Evolutionary conservation across 225 moss, liverwort and hornwort species (phyloP), one percentile per base, ranked within the genome.

Genomic region (Physcomitrellopsis africana): DNA sequence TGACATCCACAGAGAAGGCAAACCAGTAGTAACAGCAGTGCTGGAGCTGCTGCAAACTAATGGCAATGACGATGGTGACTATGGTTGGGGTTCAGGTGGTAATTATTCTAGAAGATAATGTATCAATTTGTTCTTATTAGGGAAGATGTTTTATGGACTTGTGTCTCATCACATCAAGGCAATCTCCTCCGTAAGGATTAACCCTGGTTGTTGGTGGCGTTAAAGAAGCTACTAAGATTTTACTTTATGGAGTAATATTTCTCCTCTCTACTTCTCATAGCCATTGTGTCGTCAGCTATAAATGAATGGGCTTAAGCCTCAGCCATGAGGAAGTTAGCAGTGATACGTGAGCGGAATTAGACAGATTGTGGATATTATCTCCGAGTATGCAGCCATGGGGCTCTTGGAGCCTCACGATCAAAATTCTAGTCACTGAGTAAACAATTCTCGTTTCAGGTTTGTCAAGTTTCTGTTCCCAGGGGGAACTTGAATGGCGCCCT

Each of bases 1-100:
- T 70, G 94, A 95, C 73, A 92, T 99, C 51, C 95, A 99, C 72
- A 81, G 64, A 47, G 97, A 93, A 78, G 95, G 99, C 16, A 92
- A 81, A 66, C 83, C 87, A 54, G 99, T 95, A 3, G 92, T 92
- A 8, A 84, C 72, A 70, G 95, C 99, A 42, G 99, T 99, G 65
- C 83, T 99, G 53, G 99, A 99, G 79, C 85, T 99, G 24, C 85
- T 99, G 76, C 95, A 90, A 64, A 87, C 90, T 17, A 85, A 88
- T 46, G 82, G 83, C 60, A 79, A 67, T 63, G 81, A 81, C 17
- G 84, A 82, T 48, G 76, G 51, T 12, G 55, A 12, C 43, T 19
- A 72, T n/a, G 81, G 82, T 56, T 90, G 90, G 93, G 85, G 87
- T 62, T 82, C 84, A 24, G 88, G 83, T 10, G 69, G 74, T 41